A percentile compares a stretch with the other conserved stretches of the same genome.
phyloP scores from a whole-genome alignment of 2,329 filamentous ascomycete genomes.

The Cadophora sp. region DNA sequence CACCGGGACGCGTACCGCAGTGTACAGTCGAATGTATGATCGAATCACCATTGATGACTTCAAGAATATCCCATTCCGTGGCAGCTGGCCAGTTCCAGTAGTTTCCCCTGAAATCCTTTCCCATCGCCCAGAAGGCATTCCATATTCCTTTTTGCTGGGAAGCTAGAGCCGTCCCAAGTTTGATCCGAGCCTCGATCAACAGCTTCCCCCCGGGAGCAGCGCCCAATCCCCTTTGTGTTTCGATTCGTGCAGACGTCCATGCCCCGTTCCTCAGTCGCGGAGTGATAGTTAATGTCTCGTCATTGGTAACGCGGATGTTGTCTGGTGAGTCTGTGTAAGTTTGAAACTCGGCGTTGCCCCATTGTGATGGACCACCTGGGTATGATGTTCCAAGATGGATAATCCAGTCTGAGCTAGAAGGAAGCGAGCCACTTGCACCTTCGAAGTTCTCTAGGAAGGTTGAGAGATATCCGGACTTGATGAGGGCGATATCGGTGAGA shows the following conservation, averaged over 20 bases:
- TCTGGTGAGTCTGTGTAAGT: background rate
- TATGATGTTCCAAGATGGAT: background rate
- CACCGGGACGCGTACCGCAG: background rate
- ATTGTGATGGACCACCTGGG: background rate
- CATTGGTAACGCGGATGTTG: background rate
- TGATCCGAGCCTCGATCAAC: conserved; percentile 6
- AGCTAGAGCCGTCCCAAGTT: background rate
- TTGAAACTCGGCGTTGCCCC: background rate
- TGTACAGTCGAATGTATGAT: background rate
- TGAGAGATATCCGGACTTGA: background rate
- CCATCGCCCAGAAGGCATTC: background rate
- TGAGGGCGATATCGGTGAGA: background rate
- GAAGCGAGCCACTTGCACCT: background rate
- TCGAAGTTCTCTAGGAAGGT: background rate
- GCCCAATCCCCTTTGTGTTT: background rate
- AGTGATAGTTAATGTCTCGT: background rate
- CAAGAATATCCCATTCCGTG: conserved; percentile 4
- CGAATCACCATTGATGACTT: background rate
- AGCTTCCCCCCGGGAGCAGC: background rate
- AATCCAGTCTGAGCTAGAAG: background rate
- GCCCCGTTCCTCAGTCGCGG: background rate
- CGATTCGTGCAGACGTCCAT: background rate
- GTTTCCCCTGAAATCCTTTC: background rate
- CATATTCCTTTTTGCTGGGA: background rate
- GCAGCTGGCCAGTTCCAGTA: conserved; percentile 5